A percentile compares a stretch with the other conserved stretches of the same genome.
Evolutionary conservation across 805 yeast genomes (phyloP).

Genomic region (Lachancea kluyveri): DNA sequence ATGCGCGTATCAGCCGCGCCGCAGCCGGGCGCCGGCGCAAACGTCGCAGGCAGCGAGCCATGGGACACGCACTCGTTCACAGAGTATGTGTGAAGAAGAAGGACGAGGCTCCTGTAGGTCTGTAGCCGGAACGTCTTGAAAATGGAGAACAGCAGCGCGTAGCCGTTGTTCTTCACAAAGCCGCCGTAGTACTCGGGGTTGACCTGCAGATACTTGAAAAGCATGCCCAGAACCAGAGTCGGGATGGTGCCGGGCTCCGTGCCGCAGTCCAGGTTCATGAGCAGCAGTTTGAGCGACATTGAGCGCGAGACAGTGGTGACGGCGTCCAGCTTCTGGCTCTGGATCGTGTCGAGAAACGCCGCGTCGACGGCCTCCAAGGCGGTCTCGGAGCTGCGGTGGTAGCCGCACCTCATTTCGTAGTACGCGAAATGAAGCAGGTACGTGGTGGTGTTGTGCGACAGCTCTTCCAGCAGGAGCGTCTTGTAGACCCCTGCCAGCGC

Average conservation of each 20-base stretch:
- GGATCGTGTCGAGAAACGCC: conserved; percentile 32
- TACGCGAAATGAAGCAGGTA: conserved; percentile 45
- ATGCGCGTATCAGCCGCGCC: neutral
- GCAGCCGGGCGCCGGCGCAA: neutral
- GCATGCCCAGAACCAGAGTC: conserved; percentile 32
- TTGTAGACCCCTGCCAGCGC: conserved; percentile 17
- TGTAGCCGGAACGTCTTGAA: conserved; percentile 31
- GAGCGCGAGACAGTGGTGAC: conserved; percentile 42
- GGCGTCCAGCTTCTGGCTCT: conserved; percentile 38
- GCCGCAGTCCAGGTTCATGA: conserved; percentile 37
- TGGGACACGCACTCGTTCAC: conserved; percentile 10
- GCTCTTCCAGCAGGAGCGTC: conserved; percentile 39
- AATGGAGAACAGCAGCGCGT: conserved; percentile 40
- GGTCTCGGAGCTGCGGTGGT: conserved; percentile 19
- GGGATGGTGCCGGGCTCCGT: conserved; percentile 2
- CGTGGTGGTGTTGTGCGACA: conserved; percentile 49
- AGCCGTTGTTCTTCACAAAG: conserved; percentile 44
- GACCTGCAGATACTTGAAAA: conserved; percentile 44
- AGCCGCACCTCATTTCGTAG: conserved; percentile 39
- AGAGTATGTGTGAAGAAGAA: conserved; percentile 38
- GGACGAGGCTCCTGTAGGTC: conserved; percentile 38
- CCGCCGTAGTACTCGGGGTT: conserved; percentile 42
- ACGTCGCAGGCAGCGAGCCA: neutral
- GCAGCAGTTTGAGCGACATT: conserved; percentile 61
- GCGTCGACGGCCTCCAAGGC: conserved; percentile 28